Base-by-base conservation (phyloP, 139 green algal genomes). In the Coccomyxa sp. region DNA sequence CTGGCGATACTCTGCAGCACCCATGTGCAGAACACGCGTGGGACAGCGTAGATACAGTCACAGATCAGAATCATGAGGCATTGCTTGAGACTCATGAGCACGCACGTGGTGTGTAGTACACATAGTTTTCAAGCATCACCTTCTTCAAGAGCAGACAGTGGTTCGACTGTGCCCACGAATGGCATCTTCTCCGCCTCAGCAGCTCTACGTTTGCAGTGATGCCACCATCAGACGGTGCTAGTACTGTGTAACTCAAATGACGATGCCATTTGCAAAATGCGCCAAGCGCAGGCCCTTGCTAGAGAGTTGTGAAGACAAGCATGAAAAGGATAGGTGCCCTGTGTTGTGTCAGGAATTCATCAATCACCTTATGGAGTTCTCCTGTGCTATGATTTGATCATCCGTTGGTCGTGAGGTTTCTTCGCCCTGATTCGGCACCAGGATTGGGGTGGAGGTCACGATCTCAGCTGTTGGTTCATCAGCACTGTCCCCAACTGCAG, bases 1-100 rank as follows among this genome's bases (percentile, higher is more conserved):
- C 25, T 85, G 59, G 13, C 84, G 59, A 60, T 98, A 96, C 80
- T 96, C 92, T 88, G 87, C 86, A 79, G 23, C 77, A 32, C 85
- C 79, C 27, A 89, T 74, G 27, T 76, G 82, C 38, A 63, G 13
- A 45, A 78, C 60, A 58, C 63, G 68, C 31, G 10, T 51, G 38
- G 7, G 38, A 51, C 7, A 51, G 38, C 38, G 3, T 11, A 11
- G 7, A 7, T 51, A 51, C 38, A 51, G 38, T 3, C 3, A 51
- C 38, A 51, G 3, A 51, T 51, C 38, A 51, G 38, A 51, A 7
- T 3, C 38, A 51, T 51, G 38, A 51, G 38, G 38, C 38, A 51
- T 63, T 18, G 12, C 80, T 45, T 63, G 15, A 32, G 31, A 27
- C 32, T 51, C 78, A 83, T 68, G 3, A 28, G 30, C 28, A 83